Percentiles rank a stretch among this genome's conserved stretches.
Conservation (phyloP, 345 rosid species). For the Eucalyptus decipiens region DNA sequence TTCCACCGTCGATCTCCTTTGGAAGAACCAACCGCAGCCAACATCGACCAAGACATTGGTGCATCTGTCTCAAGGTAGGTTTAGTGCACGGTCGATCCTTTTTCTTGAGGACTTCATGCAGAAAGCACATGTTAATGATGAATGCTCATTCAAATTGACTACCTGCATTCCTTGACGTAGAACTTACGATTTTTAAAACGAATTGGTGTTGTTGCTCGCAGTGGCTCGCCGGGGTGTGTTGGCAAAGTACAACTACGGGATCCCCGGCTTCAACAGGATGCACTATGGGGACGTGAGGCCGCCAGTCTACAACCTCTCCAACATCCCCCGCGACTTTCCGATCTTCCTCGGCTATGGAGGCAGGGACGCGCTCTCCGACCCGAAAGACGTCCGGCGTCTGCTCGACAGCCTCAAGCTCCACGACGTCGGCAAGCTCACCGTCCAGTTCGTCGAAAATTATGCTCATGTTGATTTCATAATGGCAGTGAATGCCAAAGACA, state of each 20-base stretch:
- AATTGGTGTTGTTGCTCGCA: conserved; percentile 4
- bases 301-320: conserved; percentile 67
- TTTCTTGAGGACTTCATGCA: neutral
- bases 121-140: neutral
- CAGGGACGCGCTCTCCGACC: conserved; percentile 53
- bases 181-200: neutral
- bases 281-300: conserved; percentile 54
- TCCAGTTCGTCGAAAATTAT: conserved; percentile 54
- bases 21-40: conserved; percentile 66
- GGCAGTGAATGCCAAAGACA: conserved; percentile 74
- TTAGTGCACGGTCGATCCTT: neutral
- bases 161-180: neutral
- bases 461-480: conserved; percentile 88
- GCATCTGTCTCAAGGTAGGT: conserved; percentile 82
- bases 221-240: conserved; percentile 52
- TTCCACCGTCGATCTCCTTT: conserved; percentile 43
- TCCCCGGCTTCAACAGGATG: conserved; percentile 22
- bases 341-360: conserved; percentile 77
- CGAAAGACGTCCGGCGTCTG: conserved; percentile 42
- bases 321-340: conserved; percentile 57
- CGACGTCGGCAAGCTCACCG: conserved; percentile 38
- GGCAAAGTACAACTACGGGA: conserved; percentile 71
- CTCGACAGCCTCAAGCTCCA: conserved; percentile 60
- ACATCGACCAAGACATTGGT: conserved; percentile 80
- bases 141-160: neutral